Evolutionary conservation across 2,329 filamentous ascomycete species (phyloP).

Genomic region (Xylariaceae sp.): DNA sequence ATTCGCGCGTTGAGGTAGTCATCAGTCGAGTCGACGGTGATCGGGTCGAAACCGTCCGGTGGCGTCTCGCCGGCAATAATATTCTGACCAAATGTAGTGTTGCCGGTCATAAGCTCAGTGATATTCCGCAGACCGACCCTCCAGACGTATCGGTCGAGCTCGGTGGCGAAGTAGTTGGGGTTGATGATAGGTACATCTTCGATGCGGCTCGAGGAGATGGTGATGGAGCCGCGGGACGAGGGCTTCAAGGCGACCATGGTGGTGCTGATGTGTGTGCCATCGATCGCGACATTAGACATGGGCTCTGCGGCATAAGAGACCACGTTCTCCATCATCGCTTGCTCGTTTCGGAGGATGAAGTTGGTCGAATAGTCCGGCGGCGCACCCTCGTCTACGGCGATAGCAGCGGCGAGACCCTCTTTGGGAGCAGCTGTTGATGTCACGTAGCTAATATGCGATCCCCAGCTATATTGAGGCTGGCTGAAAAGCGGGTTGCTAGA

Average conservation of each 20-base stretch:
- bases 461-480: constrained; percentile 29
- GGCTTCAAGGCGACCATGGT: constrained; percentile 1
- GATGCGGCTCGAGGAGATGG: background rate
- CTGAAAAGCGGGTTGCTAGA: constrained; percentile 29
- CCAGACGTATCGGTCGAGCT: background rate
- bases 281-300: background rate
- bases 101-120: background rate
- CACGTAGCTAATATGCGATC: constrained; percentile 32
- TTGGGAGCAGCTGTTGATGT: constrained; percentile 21
- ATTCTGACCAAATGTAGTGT: background rate
- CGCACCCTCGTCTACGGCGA: constrained; percentile 28
- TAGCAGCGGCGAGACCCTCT: constrained; percentile 23
- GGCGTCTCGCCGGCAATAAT: background rate
- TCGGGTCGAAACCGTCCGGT: background rate
- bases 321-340: constrained; percentile 1
- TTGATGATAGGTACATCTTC: background rate
- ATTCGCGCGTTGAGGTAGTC: background rate
- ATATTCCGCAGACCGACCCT: background rate
- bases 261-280: background rate
- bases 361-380: constrained; percentile 24
- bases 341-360: constrained; percentile 22
- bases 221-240: constrained; percentile 1
- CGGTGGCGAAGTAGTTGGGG: constrained; percentile 2
- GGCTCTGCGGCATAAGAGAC: background rate
- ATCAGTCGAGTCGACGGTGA: background rate